Percentiles rank a stretch among this genome's conserved stretches.
These are phyloP conservation scores for Stachybotrys chartarum DNA, from an alignment of 2,329 filamentous ascomycete species.

Conservation along the genomic window DNA sequence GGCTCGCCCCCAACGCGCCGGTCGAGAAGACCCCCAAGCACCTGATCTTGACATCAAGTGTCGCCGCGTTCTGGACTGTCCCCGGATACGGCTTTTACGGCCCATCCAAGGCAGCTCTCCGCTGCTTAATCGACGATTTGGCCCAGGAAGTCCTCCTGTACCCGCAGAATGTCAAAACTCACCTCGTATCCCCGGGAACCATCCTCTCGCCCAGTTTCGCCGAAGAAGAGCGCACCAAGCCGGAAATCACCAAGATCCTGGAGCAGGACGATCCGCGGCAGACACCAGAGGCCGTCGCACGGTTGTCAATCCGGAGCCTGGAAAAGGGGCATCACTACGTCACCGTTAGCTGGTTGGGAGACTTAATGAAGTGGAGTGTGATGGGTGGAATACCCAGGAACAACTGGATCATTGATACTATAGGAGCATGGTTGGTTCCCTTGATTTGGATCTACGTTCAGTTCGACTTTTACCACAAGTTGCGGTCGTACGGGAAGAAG, in stretches of 20 bases:
- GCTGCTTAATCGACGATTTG: conserved; percentile 74
- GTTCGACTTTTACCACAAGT: conserved; percentile 48
- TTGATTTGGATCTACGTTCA: conserved; percentile 53
- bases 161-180: conserved; percentile 46
- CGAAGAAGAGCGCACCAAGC: conserved; percentile 72
- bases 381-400: conserved; percentile 51
- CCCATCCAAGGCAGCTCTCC: conserved; percentile 78
- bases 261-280: conserved; percentile 80
- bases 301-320: conserved; percentile 52
- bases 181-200: conserved; percentile 76
- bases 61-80: conserved; percentile 66
- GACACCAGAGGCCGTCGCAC: conserved; percentile 53
- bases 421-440: conserved; percentile 45
- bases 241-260: conserved; percentile 67
- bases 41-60: conserved; percentile 80
- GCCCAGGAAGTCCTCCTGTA: conserved; percentile 82
- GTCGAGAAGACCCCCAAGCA: conserved; percentile 50
- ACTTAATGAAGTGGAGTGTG: conserved; percentile 59
- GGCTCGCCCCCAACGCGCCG: conserved; percentile 51
- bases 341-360: conserved; percentile 65
- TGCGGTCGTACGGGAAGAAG: conserved; percentile 47
- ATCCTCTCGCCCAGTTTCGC: conserved; percentile 72
- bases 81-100: conserved; percentile 80
- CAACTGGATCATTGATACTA: conserved; percentile 52
- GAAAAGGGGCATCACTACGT: conserved; percentile 77